Percentiles rank a stretch among this genome's conserved stretches.
Evolutionary conservation across 139 green algal genomes (phyloP).

Genomic region (Ettlia oleoabundans): DNA sequence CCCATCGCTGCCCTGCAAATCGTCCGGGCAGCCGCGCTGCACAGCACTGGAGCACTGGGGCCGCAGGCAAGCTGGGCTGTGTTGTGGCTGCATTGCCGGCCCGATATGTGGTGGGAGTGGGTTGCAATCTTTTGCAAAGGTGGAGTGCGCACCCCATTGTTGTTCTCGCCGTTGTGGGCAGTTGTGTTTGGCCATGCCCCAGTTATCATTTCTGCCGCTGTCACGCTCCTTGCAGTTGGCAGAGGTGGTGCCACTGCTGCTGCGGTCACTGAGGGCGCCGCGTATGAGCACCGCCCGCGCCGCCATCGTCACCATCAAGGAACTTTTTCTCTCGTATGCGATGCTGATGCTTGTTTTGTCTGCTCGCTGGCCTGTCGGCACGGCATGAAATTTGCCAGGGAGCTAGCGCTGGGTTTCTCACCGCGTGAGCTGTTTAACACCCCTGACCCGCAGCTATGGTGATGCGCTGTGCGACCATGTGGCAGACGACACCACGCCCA

Average conservation of each 20-base stretch:
- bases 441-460: neutral
- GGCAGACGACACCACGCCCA: conserved; percentile 9
- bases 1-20: neutral
- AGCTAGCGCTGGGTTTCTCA: no score
- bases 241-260: conserved; percentile 6
- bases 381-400: no score
- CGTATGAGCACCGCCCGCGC: conserved; percentile 14
- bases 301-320: conserved; percentile 12
- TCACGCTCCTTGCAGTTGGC: neutral
- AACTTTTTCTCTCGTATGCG: neutral
- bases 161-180: no score
- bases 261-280: conserved; percentile 14
- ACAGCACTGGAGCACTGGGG: neutral
- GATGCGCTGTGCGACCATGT: neutral
- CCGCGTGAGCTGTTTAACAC: no score
- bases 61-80: neutral
- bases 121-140: no score
- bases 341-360: no score
- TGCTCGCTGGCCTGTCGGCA: no score
- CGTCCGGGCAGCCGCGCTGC: neutral
- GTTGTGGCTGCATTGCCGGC: neutral
- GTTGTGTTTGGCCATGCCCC: no score
- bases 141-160: no score
- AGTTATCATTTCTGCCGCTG: no score
- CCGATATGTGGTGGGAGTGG: no score